phyloP scores from a whole-genome alignment of 2,329 filamentous ascomycete species.

The Hymenoscyphus infarciens region DNA sequence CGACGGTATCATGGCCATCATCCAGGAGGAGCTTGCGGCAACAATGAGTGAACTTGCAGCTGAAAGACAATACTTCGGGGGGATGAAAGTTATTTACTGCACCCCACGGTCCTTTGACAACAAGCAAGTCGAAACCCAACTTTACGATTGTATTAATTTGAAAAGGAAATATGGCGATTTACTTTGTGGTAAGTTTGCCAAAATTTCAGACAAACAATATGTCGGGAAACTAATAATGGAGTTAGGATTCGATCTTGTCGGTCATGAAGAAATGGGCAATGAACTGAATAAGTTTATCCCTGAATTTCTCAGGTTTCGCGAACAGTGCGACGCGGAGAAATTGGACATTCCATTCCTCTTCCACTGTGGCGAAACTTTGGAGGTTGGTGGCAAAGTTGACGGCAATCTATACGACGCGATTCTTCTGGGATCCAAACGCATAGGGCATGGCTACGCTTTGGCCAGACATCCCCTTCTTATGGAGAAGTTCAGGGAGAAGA shows the following conservation, averaged over 20 bases:
- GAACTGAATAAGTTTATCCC: constrained; percentile 54
- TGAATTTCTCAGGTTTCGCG: constrained; percentile 55
- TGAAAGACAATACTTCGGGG: constrained; percentile 49
- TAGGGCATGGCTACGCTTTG: constrained; percentile 71
- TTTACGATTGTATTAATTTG: constrained; percentile 59
- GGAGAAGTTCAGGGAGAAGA: constrained; percentile 57
- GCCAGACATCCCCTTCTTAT: constrained; percentile 65
- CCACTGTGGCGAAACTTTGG: constrained; percentile 72
- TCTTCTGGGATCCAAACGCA: constrained; percentile 61
- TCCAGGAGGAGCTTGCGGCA: constrained; percentile 49
- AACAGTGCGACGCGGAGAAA: constrained; percentile 44
- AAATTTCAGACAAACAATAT: neutral
- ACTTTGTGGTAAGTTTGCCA: constrained; percentile 55
- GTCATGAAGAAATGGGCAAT: constrained; percentile 60
- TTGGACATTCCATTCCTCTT: constrained; percentile 69
- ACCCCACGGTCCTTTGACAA: constrained; percentile 59
- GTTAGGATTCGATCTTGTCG: constrained; percentile 65
- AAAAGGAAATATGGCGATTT: constrained; percentile 54
- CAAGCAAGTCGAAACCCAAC: constrained; percentile 46
- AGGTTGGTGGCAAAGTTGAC: constrained; percentile 60
- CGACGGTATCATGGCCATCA: constrained; percentile 56
- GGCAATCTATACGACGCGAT: constrained; percentile 68
- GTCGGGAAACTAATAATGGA: constrained; percentile 14
- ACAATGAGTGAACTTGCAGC: constrained; percentile 44
- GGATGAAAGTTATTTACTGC: constrained; percentile 69